Conservation (phyloP, 225 moss, liverwort and hornwort genomes). For the Pseudoscleropodium purum region DNA sequence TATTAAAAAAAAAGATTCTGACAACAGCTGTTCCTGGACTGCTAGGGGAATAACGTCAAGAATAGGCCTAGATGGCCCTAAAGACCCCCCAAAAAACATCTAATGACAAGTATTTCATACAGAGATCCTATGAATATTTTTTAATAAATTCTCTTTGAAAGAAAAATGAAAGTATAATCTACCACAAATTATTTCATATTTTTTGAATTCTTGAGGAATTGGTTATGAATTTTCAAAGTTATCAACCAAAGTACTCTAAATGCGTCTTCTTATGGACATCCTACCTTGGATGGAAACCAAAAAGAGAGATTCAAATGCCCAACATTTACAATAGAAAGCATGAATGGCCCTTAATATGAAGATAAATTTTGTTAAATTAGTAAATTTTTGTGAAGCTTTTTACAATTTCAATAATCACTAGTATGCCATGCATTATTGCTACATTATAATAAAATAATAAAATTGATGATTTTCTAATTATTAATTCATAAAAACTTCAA, state of each 20-base stretch:
- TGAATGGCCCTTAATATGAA: neutral
- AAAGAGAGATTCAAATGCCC: neutral
- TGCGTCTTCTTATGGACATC: neutral
- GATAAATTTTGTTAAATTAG: neutral
- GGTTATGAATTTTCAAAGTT: neutral
- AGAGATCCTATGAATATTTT: no score
- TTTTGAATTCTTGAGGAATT: neutral
- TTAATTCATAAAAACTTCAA: no score
- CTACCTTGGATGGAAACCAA: no score
- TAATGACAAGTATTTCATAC: no score
- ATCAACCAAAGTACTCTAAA: neutral
- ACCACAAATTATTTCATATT: neutral
- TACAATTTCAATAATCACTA: neutral
- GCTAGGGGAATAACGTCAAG: no score
- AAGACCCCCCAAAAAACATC: no score
- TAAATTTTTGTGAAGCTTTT: neutral
- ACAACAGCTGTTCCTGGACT: no score
- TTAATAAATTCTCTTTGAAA: neutral
- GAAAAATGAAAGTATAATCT: neutral
- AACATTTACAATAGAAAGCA: neutral
- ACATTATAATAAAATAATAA: no score
- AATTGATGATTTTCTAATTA: no score
- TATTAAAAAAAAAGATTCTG: no score
- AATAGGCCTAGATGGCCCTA: no score
- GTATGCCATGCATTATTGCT: no score